Evolutionary conservation across 2,329 filamentous ascomycete species (phyloP).

Genomic region (Alternaria viburni): DNA sequence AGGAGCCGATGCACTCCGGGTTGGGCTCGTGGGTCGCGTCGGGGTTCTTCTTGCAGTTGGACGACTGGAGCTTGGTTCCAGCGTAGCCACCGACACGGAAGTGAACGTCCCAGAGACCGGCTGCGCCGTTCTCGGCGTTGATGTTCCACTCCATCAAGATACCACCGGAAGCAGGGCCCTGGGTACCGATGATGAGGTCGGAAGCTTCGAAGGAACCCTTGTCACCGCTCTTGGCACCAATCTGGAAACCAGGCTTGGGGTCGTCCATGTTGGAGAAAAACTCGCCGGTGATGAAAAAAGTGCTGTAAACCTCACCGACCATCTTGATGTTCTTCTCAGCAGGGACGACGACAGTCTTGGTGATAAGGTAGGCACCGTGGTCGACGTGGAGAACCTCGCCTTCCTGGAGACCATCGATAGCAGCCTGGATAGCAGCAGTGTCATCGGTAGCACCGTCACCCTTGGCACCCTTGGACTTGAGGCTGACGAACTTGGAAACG

Average conservation of each 20-base stretch:
- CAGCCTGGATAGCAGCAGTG: slow-evolving; percentile 79
- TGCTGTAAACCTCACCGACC: slow-evolving; percentile 88
- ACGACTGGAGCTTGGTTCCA: slow-evolving; percentile 81
- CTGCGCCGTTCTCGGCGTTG: slow-evolving; percentile 68
- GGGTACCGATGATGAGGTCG: slow-evolving; percentile 84
- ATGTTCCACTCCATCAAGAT: slow-evolving; percentile 94
- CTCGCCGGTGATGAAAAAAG: slow-evolving; percentile 81
- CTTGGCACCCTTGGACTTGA: slow-evolving; percentile 81
- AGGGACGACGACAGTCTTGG: slow-evolving; percentile 65
- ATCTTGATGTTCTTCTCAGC: slow-evolving; percentile 76
- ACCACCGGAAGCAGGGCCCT: slow-evolving; percentile 82
- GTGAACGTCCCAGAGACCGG: slow-evolving; percentile 94
- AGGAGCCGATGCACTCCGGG: slow-evolving; percentile 74
- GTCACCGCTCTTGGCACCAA: slow-evolving; percentile 75
- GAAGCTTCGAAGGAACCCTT: slow-evolving; percentile 83
- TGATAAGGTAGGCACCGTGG: slow-evolving; percentile 68
- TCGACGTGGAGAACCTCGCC: slow-evolving; percentile 70
- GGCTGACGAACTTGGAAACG: slow-evolving; percentile 76
- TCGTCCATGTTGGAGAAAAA: slow-evolving; percentile 77
- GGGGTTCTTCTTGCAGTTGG: slow-evolving; percentile 80
- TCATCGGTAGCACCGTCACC: slow-evolving; percentile 90
- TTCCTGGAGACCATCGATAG: slow-evolving; percentile 70
- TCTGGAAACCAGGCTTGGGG: slow-evolving; percentile 83
- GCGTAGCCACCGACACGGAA: slow-evolving; percentile 87
- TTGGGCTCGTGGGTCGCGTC: slow-evolving; percentile 66